phyloP scores from a whole-genome alignment of 2,329 filamentous ascomycete species.

The Colletotrichum ledebouriae region DNA sequence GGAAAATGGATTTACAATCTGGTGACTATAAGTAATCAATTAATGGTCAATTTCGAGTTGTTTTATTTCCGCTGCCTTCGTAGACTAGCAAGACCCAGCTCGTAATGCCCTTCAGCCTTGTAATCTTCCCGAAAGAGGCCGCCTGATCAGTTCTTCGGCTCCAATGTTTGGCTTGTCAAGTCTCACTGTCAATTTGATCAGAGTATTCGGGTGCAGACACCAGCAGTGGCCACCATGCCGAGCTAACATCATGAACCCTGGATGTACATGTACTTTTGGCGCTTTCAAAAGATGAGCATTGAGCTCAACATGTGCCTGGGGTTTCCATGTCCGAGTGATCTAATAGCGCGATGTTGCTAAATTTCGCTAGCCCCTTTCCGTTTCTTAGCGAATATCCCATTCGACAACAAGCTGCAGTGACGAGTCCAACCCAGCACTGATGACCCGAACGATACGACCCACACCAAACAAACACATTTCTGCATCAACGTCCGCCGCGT shows the following conservation, averaged over 20 bases:
- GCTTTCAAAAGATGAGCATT: neutral
- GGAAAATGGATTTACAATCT: neutral
- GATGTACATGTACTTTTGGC: neutral
- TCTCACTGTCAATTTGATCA: neutral
- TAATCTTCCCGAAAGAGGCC: neutral
- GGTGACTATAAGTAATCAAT: accelerated
- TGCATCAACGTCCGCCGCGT: neutral
- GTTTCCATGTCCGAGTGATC: neutral
- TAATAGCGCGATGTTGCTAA: neutral
- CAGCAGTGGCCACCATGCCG: neutral
- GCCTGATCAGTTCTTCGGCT: neutral
- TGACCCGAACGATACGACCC: neutral
- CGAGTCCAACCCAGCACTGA: neutral
- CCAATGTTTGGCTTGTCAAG: neutral
- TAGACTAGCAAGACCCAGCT: neutral
- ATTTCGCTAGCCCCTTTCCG: neutral
- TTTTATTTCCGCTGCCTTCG: neutral
- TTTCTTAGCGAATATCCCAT: neutral
- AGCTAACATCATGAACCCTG: neutral
- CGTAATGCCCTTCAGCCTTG: neutral
- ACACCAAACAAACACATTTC: neutral
- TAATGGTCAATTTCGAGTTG: neutral
- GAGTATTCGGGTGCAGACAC: neutral
- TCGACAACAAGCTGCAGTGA: neutral
- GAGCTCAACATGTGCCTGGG: neutral